These are phyloP conservation scores for Glycine latifolia DNA, from an alignment of 306 rosid genomes.

Conservation along the genomic window DNA sequence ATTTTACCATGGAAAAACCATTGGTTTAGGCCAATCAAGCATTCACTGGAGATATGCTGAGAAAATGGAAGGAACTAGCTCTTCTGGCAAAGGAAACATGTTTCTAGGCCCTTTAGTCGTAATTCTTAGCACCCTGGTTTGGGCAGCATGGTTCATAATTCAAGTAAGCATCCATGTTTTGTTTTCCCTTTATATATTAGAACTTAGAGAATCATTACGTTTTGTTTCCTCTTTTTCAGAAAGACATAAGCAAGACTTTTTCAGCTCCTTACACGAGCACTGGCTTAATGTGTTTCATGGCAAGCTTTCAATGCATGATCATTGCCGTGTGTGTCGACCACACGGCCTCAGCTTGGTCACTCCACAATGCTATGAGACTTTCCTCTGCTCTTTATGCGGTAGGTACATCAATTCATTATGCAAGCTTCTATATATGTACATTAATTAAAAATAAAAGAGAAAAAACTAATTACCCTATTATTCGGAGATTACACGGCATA, in stretches of 20 bases:
- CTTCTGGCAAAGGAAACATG: constrained; percentile 31
- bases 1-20: constrained; percentile 73
- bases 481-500: too few species aligned
- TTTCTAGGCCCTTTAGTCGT: constrained; percentile 60
- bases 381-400: constrained; percentile 68
- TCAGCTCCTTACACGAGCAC: constrained; percentile 88
- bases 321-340: constrained; percentile 62
- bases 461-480: too few species aligned
- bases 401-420: constrained; percentile 46
- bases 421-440: not conserved
- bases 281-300: constrained; percentile 62
- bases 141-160: constrained; percentile 72
- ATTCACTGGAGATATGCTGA: constrained; percentile 77
- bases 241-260: constrained; percentile 64
- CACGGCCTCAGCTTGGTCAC: constrained; percentile 65
- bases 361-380: constrained; percentile 55
- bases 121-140: constrained; percentile 59
- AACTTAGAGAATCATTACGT: not conserved
- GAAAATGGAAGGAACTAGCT: constrained; percentile 35
- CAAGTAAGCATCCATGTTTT: constrained; percentile 55
- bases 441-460: too few species aligned
- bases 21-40: constrained; percentile 61
- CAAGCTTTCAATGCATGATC: constrained; percentile 66
- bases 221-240: constrained; percentile 56
- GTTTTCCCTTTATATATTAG: not conserved